Percentiles rank a stretch among this genome's conserved stretches.
These are phyloP conservation scores for Phytophthora macrochlamydospora DNA, from an alignment of 352 stramenopile genomes.

Conservation along the genomic window DNA sequence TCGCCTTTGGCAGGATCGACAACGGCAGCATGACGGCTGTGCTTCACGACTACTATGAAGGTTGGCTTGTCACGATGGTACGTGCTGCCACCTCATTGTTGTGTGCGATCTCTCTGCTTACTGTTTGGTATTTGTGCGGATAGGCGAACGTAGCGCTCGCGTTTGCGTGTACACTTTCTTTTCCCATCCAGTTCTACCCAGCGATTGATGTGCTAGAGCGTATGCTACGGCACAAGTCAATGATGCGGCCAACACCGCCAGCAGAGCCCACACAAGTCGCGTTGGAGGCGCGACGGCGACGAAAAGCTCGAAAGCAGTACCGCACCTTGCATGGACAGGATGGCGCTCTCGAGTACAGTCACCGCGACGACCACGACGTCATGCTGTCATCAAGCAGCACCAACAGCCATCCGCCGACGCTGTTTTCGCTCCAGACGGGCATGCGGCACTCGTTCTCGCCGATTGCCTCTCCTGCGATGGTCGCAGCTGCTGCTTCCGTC, in stretches of 20 bases:
- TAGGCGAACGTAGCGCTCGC: constrained; percentile 74
- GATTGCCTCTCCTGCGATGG: constrained; percentile 25
- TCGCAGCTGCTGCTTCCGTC: constrained; percentile 20
- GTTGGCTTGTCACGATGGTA: constrained; percentile 69
- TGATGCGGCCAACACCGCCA: constrained; percentile 40
- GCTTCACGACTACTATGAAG: constrained; percentile 71
- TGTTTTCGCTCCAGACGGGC: constrained; percentile 26
- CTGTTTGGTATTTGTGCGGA: neutral
- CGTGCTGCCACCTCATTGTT: neutral
- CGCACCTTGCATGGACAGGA: constrained; percentile 21
- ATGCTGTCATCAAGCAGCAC: constrained; percentile 23
- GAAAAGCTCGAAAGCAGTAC: constrained; percentile 37
- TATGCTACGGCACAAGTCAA: constrained; percentile 50
- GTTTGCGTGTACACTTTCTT: constrained; percentile 77
- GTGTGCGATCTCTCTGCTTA: neutral
- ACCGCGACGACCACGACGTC: constrained; percentile 15
- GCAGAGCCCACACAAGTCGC: constrained; percentile 28
- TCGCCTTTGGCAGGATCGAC: constrained; percentile 72
- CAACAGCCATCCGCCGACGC: constrained; percentile 11
- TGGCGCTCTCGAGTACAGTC: constrained; percentile 16
- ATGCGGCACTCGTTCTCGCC: constrained; percentile 34
- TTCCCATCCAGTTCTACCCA: constrained; percentile 85
- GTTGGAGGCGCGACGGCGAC: constrained; percentile 28
- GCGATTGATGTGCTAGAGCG: constrained; percentile 76
- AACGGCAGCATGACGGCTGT: constrained; percentile 85